Evolutionary conservation across 2,329 filamentous ascomycete genomes (phyloP), one percentile per base, ranked within the genome.

Genomic region (Curvularia eragrostidis): DNA sequence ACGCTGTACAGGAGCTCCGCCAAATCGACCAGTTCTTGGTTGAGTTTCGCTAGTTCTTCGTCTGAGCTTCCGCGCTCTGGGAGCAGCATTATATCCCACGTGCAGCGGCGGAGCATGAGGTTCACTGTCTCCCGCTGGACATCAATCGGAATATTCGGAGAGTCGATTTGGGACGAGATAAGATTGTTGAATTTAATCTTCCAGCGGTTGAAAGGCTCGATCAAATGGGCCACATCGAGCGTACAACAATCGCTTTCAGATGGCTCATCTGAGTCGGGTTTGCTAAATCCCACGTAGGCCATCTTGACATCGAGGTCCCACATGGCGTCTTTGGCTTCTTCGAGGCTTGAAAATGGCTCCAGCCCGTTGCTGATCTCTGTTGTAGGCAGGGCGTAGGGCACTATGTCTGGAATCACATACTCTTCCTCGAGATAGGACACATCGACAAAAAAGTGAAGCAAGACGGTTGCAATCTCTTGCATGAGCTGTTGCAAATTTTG

Each of bases 391-490:
- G 52, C 56, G 12, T 59, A 51, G 23, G 52, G 46, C 10, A 46
- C 34, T 24, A 59, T 47, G 39, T 59, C 36, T 21, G 56, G 52
- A 34, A n/a, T n/a, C n/a, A 55, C 48, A 18, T 43, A 50, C 8
- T 56, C 46, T 6, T 55, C 36, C 4, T 47, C 18, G 19, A 55
- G 42, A 24, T 50, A 43, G 39, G 52, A 41, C 24, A 46, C 56
- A 30, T 59, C 56, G 47, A 59, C 56, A 28, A 32, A 48, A n/a
- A 59, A 47, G 47, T 39, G 56, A 39, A 51, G 13, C n/a, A 59
- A 43, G 4, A 59, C 52, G 30, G 56, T 59, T 38, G 44, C 56
- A 42, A 55, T 56, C 30, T 59, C 56, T 21, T 59, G 56, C 28
- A 59, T 50, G 15, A 59, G 46, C 13, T 48, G 46, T 41, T 38